A percentile compares a stretch with the other conserved stretches of the same genome.
phyloP scores from a whole-genome alignment of 2,329 filamentous ascomycete genomes.

The Calycina herbarum region DNA sequence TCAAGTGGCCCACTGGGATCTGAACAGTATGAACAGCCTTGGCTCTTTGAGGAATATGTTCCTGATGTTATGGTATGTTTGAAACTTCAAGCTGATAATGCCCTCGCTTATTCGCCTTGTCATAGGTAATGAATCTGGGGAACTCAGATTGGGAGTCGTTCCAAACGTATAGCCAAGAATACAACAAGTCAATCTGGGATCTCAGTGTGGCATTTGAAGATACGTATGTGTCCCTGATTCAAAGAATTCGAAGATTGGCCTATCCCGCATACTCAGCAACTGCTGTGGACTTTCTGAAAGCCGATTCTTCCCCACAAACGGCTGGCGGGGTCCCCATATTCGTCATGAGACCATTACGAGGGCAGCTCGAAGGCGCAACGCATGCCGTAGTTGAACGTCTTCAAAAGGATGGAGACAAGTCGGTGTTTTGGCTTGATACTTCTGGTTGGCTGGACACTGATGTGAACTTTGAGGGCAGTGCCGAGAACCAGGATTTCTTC shows the following conservation, averaged over 20 bases:
- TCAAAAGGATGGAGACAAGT: slow-evolving; percentile 38
- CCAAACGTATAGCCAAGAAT: slow-evolving; percentile 31
- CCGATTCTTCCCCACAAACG: slow-evolving; percentile 21
- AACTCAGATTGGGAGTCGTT: slow-evolving; percentile 38
- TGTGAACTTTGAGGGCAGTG: slow-evolving; percentile 24
- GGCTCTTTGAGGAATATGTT: slow-evolving; percentile 39
- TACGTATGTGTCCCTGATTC: slow-evolving; percentile 40
- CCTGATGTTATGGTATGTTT: slow-evolving; percentile 38
- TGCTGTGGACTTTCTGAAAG: slow-evolving; percentile 17
- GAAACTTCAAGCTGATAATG: background rate
- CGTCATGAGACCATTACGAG: slow-evolving; percentile 40
- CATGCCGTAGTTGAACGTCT: slow-evolving; percentile 38
- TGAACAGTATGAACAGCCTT: slow-evolving; percentile 36
- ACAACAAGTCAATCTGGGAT: slow-evolving; percentile 36
- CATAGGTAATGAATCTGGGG: slow-evolving; percentile 38
- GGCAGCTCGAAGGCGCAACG: slow-evolving; percentile 38
- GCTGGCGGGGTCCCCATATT: slow-evolving; percentile 39
- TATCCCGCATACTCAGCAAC: slow-evolving; percentile 26
- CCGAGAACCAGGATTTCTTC: slow-evolving; percentile 35
- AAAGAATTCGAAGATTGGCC: slow-evolving; percentile 36
- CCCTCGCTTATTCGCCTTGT: slow-evolving; percentile 7
- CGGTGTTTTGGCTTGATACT: slow-evolving; percentile 43
- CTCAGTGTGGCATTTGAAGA: slow-evolving; percentile 37
- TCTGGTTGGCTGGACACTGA: slow-evolving; percentile 41
- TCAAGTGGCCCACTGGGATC: slow-evolving; percentile 32